Conservation (phyloP, 1,139 yeast genomes). For the Candida frijolesensis region DNA sequence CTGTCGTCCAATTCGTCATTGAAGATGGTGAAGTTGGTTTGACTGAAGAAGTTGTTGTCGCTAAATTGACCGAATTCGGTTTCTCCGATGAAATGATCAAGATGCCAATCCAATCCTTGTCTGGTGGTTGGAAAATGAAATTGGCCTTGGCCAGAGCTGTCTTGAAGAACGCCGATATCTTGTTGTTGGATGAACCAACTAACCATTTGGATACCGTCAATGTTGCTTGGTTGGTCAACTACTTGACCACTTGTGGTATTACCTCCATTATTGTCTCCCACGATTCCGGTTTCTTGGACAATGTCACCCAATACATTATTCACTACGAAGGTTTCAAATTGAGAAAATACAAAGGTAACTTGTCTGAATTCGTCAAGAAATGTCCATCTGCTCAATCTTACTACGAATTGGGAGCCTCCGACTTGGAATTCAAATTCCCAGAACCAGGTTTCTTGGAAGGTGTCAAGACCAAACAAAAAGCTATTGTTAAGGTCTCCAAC, state of each 20-base stretch:
- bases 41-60: constrained; percentile 66
- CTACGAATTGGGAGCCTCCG: constrained; percentile 98
- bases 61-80: constrained; percentile 81
- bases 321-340: constrained; percentile 99
- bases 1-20: constrained; percentile 88
- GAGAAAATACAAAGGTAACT: constrained; percentile 99
- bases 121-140: constrained; percentile 99
- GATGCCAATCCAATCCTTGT: constrained; percentile 93
- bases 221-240: constrained; percentile 99
- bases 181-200: constrained; percentile 99
- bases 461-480: constrained; percentile 99
- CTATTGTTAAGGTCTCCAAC: constrained; percentile 95
- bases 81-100: constrained; percentile 89
- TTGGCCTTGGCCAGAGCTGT: constrained; percentile 99
- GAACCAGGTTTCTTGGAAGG: constrained; percentile 99
- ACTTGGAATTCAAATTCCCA: constrained; percentile 94
- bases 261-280: constrained; percentile 98
- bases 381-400: constrained; percentile 98
- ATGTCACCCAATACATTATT: constrained; percentile 95
- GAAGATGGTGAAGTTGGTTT: constrained; percentile 80
- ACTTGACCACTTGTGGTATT: constrained; percentile 97
- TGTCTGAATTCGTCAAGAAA: constrained; percentile 96
- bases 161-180: constrained; percentile 96
- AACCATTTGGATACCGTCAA: constrained; percentile 99
- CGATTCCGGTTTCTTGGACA: constrained; percentile 99